These are phyloP conservation scores for Podaxis rugospora DNA, from an alignment of 768 basidiomycete genomes.

Conservation along the genomic window DNA sequence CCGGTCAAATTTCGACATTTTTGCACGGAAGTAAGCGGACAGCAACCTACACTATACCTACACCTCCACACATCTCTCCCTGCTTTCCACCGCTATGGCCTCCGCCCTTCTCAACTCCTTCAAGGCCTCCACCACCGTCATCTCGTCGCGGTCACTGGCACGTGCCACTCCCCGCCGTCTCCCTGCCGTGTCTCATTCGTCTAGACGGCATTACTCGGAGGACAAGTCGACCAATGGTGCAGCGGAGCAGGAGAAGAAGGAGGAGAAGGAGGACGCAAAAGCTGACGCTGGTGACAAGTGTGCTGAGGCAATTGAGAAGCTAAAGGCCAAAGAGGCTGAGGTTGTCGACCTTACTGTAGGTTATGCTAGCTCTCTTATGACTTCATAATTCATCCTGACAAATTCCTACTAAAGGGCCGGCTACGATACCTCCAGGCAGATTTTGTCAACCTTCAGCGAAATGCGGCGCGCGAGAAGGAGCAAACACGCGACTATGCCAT, in stretches of 20 bases:
- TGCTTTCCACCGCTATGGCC: conserved; percentile 38
- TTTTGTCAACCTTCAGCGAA: conserved; percentile 91
- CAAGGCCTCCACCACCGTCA: conserved; percentile 55
- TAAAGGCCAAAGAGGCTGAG: conserved; percentile 79
- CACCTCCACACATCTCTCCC: conserved; percentile 16
- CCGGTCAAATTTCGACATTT: conserved; percentile 7
- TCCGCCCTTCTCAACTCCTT: conserved; percentile 46
- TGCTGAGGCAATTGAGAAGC: conserved; percentile 42
- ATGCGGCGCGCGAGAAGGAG: conserved; percentile 85
- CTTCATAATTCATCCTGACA: conserved; percentile 9
- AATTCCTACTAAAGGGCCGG: conserved; percentile 54
- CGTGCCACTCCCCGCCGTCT: conserved; percentile 30
- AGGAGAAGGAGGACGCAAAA: conserved; percentile 22
- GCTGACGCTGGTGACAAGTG: conserved; percentile 22
- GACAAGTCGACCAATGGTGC: conserved; percentile 34
- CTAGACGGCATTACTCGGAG: conserved; percentile 57
- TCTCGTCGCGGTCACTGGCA: conserved; percentile 39
- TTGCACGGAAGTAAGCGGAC: background rate
- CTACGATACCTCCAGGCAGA: conserved; percentile 93
- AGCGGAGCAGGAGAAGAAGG: conserved; percentile 22
- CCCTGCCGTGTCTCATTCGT: conserved; percentile 22
- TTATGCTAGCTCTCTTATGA: conserved; percentile 14
- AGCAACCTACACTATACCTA: conserved; percentile 4
- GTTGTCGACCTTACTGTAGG: conserved; percentile 82
- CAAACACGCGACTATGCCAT: conserved; percentile 94